Percentiles rank a stretch among this genome's conserved stretches.
These are phyloP conservation scores for Ottelia alismoides DNA, from an alignment of 106 monocot species.

Conservation along the genomic window DNA sequence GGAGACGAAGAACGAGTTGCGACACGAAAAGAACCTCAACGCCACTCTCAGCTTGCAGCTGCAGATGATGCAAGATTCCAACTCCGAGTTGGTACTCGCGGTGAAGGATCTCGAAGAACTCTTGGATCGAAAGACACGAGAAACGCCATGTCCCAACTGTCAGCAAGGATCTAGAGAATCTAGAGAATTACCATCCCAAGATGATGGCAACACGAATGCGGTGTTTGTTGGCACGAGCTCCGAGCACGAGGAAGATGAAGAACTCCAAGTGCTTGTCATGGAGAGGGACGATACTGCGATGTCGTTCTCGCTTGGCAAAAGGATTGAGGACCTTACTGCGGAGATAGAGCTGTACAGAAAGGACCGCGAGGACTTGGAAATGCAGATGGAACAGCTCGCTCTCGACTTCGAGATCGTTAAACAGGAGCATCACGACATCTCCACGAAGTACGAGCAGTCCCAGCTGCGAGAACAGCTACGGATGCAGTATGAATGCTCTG, in stretches of 20 bases:
- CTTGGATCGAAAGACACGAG: conserved; percentile 50
- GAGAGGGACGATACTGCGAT: conserved; percentile 13
- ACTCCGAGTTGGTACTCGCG: conserved; percentile 73
- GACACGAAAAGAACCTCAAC: conserved; percentile 71
- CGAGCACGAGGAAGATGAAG: conserved; percentile 25
- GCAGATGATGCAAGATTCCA: conserved; percentile 78
- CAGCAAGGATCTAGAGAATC: conserved; percentile 10
- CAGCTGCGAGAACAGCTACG: conserved; percentile 79
- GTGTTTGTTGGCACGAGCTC: conserved; percentile 23
- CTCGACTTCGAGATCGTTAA: conserved; percentile 95
- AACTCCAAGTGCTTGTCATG: conserved; percentile 38
- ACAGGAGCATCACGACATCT: conserved; percentile 90
- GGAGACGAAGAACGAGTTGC: conserved; percentile 72
- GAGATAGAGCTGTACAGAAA: conserved; percentile 82
- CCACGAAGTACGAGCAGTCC: conserved; percentile 63
- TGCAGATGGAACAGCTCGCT: conserved; percentile 99
- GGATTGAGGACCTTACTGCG: conserved; percentile 39
- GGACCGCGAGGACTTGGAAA: conserved; percentile 80
- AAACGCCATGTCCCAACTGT: conserved; percentile 7
- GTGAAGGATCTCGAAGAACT: conserved; percentile 86
- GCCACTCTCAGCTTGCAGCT: conserved; percentile 56
- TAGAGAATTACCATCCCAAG: conserved; percentile 4
- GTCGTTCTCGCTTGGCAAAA: conserved; percentile 40
- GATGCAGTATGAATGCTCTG: conserved; percentile 96
- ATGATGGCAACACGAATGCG: not conserved